Base-by-base conservation (phyloP, 768 basidiomycete genomes). In the Glaciozyma martinii region DNA sequence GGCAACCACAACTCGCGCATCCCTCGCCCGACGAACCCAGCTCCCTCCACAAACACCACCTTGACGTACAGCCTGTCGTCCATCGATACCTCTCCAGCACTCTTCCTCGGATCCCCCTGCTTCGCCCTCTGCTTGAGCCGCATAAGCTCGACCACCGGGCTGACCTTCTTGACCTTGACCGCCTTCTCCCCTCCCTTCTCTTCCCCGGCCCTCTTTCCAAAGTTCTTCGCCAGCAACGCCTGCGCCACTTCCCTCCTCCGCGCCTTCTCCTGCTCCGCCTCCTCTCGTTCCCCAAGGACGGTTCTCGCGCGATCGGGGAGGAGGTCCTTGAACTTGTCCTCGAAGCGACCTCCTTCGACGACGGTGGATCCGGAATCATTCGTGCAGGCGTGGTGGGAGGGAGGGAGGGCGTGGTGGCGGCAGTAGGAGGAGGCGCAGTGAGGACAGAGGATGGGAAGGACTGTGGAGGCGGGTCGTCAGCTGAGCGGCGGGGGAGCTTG, bases 111-210 rank as follows among this genome's bases (percentile, higher is more conserved):
- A 71, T 89, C 84, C 12, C 78, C 83, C 4, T 87, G 82, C 49
- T 78, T 70, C 16, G 89, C 89, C 46, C 78, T 80, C 73, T 86
- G 87, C 60, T 85, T 83, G 81, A 90, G 81, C 73, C 84, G 87
- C 81, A 90, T 87, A 8, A 85, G 73, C 71, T 85, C 82, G 23
- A 89, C 73, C 70, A 82, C 83, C 62, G 80, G 80, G 64, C 80
- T 75, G 66, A 83, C 82, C 1, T 80, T 82, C 27, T 81, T 73
- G 68, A 84, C 84, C 60, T 77, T 79, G 12, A 84, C 80, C 70
- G 84, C 81, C 18, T 78, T 79, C 9, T 82, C 80, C 46, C 74
- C 81, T 16, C 78, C 78, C 9, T 81, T 79, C 43, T 74, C 60
- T 33, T 59, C 71, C 27, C 73, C 66, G 16, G 42, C 1, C 42